Conservation (phyloP, 352 stramenopile species). For the Phytopythium sindhum region DNA sequence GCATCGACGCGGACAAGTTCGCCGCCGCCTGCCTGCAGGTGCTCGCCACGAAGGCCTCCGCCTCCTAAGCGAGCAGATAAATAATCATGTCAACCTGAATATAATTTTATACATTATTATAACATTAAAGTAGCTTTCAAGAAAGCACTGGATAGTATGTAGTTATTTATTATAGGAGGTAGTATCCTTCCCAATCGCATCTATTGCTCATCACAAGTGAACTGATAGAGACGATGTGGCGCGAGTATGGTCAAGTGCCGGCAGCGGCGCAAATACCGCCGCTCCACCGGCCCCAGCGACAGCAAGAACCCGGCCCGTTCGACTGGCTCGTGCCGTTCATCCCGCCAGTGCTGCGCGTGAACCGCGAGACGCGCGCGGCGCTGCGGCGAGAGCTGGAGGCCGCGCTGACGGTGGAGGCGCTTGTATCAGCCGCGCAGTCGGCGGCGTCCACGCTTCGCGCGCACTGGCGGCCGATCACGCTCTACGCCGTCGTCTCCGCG, state of each 20-base stretch:
- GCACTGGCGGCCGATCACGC: slow-evolving; percentile 21
- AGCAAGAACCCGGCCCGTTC: slow-evolving; percentile 33
- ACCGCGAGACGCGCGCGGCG: slow-evolving; percentile 61
- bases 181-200: background rate
- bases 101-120: background rate
- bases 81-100: background rate
- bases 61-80: slow-evolving; percentile 1
- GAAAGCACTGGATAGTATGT: background rate
- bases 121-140: background rate
- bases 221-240: background rate
- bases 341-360: slow-evolving; percentile 73
- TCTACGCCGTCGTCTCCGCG: slow-evolving; percentile 11
- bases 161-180: background rate
- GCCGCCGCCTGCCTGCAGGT: slow-evolving; percentile 31
- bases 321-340: slow-evolving; percentile 85
- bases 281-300: slow-evolving; percentile 1
- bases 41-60: slow-evolving; percentile 27
- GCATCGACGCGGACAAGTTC: slow-evolving; percentile 36
- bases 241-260: background rate
- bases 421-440: slow-evolving; percentile 13
- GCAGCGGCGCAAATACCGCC: background rate
- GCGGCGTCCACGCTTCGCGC: slow-evolving; percentile 13
- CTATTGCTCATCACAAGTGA: background rate
- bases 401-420: slow-evolving; percentile 31
- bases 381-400: slow-evolving; percentile 29